Evolutionary conservation across 257 asterid genomes (phyloP), one percentile per base, ranked within the genome.

Genomic region (Primulina eburnea): DNA sequence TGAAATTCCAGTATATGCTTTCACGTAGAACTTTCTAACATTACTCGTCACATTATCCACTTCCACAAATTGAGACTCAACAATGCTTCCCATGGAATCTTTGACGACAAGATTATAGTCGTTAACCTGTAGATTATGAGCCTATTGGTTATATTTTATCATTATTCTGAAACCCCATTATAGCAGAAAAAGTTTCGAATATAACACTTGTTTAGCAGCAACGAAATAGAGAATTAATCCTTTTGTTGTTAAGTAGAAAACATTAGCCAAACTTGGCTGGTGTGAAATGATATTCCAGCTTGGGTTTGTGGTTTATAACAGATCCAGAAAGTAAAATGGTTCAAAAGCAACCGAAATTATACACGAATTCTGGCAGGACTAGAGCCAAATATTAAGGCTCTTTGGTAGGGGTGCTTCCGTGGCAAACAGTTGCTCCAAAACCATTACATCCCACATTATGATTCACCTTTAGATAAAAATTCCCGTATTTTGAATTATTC

Each of bases 1-100:
- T 64, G 96, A 78, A 75, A 68, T 77, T 76, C 94, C 97, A 28
- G 66, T 58, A 77, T 92, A 89, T 62, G 95, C 97, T 79, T 87
- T 68, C 64, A 90, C 85, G 63, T 87, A 92, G 47, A 89, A 80
- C 60, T 82, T 78, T 69, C 93, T 81, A 72, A 92, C 61, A 69
- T 73, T 79, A 59, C 64, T 77, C 21, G 96, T 87, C 69, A 83
- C 85, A 40, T 70, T 81, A 77, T 89, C 96, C 75, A 83, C 67
- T 82, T 87, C 88, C 55, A 86, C 71, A 70, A 67, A 80, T 74
- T 92, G 96, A 65, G 92, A 71, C 75, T 78, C 83, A 14, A 87
- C 67, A 2, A 70, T 50, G 33, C 79, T 81, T 58, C 95, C 95
- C 40, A 11, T 11, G 37, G 89, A 86, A 77, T 89, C 97, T 79